Base-by-base conservation (phyloP, 2,329 filamentous ascomycete genomes). In the Zymoseptoria brevis region DNA sequence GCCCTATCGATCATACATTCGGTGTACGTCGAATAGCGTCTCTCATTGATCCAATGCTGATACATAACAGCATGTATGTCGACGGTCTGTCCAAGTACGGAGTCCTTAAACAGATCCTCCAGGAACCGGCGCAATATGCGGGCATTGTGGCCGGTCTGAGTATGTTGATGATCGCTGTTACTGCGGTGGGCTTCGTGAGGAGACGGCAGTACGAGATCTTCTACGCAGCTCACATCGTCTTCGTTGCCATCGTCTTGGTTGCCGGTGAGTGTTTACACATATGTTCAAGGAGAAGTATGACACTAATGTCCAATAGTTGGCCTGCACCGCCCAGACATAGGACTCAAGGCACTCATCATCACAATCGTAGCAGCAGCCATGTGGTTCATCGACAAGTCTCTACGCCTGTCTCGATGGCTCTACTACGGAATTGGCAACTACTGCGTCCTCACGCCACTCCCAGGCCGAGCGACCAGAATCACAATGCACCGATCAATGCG, bases 151-250 rank as follows among this genome's bases (percentile, higher is more conserved):
- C 67, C 35, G 65, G 64, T 8, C 45, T 66, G 8, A 56, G 60
- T 26, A 63, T 69, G 65, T 48, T 69, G 4, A 50, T 62, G 19
- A 62, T 69, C 21, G 29, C 66, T 4, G n/a, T 63, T 21, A 66
- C 67, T 9, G 62, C 67, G 19, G 61, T 61, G 21, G 56, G 60
- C 8, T 59, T 60, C 7, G 54, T 68, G 19, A 65, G 67, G 16
- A 60, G 58, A 49, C 57, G 66, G 22, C 49, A 62, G 16, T 69
- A 68, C 56, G 67, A 69, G 50, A 13, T 64, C 49, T 69, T 69
- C 57, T 67, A 67, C 53, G 54, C 60, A 8, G 48, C 55, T 4
- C 67, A 69, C 48, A 56, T 65, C 19, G 53, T 63, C 19, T 54
- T 69, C 7, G 64, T 66, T 2, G 56, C 59, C 1, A 50, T 60